Conservation (phyloP, 371 early-diverging fungal genomes). For the Blastocladiella emersonii region DNA sequence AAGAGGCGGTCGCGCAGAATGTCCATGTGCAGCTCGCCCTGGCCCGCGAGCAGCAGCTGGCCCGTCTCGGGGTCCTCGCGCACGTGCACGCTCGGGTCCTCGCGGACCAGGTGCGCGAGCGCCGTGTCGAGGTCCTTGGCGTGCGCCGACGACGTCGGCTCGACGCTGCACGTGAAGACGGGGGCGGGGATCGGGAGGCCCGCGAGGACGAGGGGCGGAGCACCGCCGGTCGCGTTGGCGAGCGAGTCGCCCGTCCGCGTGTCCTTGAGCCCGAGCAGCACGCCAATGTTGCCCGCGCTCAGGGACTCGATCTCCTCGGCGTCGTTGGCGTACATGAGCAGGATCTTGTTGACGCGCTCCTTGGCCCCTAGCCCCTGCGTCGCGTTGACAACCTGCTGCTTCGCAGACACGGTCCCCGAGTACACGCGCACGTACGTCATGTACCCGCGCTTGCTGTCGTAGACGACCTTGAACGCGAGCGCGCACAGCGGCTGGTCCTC, state of each 20-base stretch:
- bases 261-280: slow-evolving; percentile 69
- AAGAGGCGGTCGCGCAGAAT: slow-evolving; percentile 67
- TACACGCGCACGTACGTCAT: slow-evolving; percentile 90
- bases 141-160: slow-evolving; percentile 59
- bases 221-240: slow-evolving; percentile 20
- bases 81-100: slow-evolving; percentile 79
- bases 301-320: slow-evolving; percentile 68
- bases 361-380: slow-evolving; percentile 39
- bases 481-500: slow-evolving; percentile 54
- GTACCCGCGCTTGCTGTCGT: slow-evolving; percentile 68
- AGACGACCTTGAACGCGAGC: slow-evolving; percentile 84
- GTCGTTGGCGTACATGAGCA: slow-evolving; percentile 86
- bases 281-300: slow-evolving; percentile 76
- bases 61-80: slow-evolving; percentile 70
- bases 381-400: slow-evolving; percentile 39
- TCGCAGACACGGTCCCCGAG: slow-evolving; percentile 35
- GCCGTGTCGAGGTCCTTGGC: slow-evolving; percentile 63
- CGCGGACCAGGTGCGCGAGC: slow-evolving; percentile 53
- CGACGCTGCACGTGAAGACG: slow-evolving; percentile 77
- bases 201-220: slow-evolving; percentile 38
- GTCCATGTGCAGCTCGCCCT: slow-evolving; percentile 94
- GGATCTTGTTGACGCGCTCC: slow-evolving; percentile 70
- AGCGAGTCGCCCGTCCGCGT: slow-evolving; percentile 89
- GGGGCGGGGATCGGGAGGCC: slow-evolving; percentile 76
- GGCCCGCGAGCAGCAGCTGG: slow-evolving; percentile 79